Evolutionary conservation across 2,329 filamentous ascomycete genomes (phyloP).

Genomic region (Penicillium fuscoglaucum): DNA sequence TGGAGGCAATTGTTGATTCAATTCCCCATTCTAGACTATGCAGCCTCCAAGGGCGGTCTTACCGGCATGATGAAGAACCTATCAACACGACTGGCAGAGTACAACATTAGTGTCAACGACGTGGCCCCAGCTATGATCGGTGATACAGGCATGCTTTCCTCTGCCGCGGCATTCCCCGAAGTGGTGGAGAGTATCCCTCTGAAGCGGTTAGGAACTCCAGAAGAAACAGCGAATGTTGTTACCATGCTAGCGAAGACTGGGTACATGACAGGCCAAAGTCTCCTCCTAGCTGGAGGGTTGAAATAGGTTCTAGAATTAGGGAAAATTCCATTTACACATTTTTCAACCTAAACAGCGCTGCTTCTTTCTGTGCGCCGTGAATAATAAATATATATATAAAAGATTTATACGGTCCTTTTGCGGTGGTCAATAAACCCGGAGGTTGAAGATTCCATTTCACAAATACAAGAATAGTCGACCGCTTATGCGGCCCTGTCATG

Average conservation of each 20-base stretch:
- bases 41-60: constrained; percentile 62
- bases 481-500: no score
- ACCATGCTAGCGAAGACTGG: constrained; percentile 61
- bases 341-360: neutral
- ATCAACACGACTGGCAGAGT: constrained; percentile 58
- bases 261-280: constrained; percentile 59
- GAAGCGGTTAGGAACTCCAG: constrained; percentile 57
- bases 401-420: neutral
- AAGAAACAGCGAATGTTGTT: constrained; percentile 62
- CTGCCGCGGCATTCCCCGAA: constrained; percentile 58
- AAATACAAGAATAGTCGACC: no score
- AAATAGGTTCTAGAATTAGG: constrained; percentile 36
- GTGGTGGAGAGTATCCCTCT: constrained; percentile 62
- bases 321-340: neutral
- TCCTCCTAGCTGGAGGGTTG: constrained; percentile 55
- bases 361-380: neutral
- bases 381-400: neutral
- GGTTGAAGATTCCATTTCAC: neutral
- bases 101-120: constrained; percentile 66
- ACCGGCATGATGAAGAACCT: constrained; percentile 67
- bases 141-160: constrained; percentile 63
- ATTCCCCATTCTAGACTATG: constrained; percentile 42
- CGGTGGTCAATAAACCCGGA: neutral
- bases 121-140: constrained; percentile 69
- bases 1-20: neutral